These are phyloP conservation scores for Collybiopsis confluens DNA, from an alignment of 768 basidiomycete genomes.

Conservation along the genomic window DNA sequence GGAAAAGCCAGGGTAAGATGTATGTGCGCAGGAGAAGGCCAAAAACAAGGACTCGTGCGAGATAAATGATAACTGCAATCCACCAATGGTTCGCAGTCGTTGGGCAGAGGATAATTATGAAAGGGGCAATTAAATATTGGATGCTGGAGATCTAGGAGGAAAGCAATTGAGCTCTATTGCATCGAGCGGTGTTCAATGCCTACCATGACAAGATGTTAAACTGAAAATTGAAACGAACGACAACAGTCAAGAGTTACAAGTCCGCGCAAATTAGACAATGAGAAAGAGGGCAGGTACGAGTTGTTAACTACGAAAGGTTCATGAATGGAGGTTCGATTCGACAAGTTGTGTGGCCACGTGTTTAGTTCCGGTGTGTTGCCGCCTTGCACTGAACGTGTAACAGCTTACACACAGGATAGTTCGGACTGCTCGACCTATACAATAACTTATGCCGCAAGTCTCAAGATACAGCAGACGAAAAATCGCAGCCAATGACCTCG, in stretches of 20 bases:
- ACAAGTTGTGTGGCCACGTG: too few relatives aligned
- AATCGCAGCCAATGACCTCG: too few relatives aligned
- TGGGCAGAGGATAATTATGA: constrained; percentile 3
- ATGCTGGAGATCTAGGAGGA: background rate
- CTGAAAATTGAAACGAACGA: background rate
- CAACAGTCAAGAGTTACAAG: background rate
- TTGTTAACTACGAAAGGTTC: background rate
- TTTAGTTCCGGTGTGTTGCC: too few relatives aligned
- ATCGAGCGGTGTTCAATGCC: too few relatives aligned
- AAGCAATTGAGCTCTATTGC: background rate
- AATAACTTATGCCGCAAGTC: too few relatives aligned
- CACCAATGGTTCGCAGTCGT: constrained; percentile 25
- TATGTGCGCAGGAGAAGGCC: constrained; percentile 62
- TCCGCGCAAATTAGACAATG: background rate
- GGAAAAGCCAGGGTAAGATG: constrained; percentile 60
- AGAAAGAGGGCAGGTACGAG: background rate
- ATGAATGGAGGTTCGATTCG: too few relatives aligned
- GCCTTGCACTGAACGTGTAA: too few relatives aligned
- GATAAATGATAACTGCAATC: constrained; percentile 42
- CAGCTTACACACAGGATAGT: too few relatives aligned
- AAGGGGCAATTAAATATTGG: background rate
- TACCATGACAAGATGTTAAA: background rate
- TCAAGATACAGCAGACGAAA: too few relatives aligned
- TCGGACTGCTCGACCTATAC: too few relatives aligned
- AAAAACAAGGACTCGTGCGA: constrained; percentile 47